Evolutionary conservation across 108 stramenopile genomes (phyloP).

Genomic region (Schizochytrium sp.): DNA sequence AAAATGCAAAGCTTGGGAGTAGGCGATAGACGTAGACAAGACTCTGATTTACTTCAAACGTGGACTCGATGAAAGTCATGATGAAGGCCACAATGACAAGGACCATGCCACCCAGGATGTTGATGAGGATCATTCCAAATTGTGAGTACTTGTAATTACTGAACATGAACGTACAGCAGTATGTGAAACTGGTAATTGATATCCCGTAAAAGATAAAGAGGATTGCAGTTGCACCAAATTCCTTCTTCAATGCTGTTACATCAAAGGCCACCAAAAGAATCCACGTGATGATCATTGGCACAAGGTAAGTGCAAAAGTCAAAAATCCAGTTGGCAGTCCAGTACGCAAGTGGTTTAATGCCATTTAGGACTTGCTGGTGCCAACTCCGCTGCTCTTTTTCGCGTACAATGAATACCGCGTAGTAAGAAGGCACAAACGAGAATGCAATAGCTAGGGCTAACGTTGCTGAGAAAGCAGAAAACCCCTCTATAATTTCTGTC

Average conservation of each 20-base stretch:
- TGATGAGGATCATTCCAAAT: neutral
- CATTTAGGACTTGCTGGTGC: conserved; percentile 73
- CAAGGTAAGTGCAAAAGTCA: conserved; percentile 67
- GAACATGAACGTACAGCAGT: conserved; percentile 31
- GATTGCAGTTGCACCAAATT: conserved; percentile 63
- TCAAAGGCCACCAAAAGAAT: conserved; percentile 63
- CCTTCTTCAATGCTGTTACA: conserved; percentile 43
- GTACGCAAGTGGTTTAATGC: conserved; percentile 71
- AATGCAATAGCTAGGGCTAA: conserved; percentile 71
- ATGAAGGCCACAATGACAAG: conserved; percentile 59
- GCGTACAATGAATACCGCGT: conserved; percentile 71
- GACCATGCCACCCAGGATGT: conserved; percentile 42
- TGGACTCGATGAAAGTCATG: conserved; percentile 11
- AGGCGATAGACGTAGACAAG: conserved; percentile 56
- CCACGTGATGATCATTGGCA: conserved; percentile 67
- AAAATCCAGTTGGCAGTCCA: conserved; percentile 71
- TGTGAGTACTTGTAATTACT: conserved; percentile 40
- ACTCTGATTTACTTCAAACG: conserved; percentile 4
- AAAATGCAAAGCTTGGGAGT: conserved; percentile 53
- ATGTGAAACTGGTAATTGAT: conserved; percentile 3
- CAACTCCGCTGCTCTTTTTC: conserved; percentile 67
- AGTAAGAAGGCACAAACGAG: conserved; percentile 72
- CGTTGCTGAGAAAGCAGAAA: conserved; percentile 63
- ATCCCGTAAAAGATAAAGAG: conserved; percentile 69
- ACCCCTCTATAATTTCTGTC: neutral